Evolutionary conservation across 805 yeast genomes (phyloP), one percentile per base, ranked within the genome.

Genomic region (Ogataea nitratoaversa): DNA sequence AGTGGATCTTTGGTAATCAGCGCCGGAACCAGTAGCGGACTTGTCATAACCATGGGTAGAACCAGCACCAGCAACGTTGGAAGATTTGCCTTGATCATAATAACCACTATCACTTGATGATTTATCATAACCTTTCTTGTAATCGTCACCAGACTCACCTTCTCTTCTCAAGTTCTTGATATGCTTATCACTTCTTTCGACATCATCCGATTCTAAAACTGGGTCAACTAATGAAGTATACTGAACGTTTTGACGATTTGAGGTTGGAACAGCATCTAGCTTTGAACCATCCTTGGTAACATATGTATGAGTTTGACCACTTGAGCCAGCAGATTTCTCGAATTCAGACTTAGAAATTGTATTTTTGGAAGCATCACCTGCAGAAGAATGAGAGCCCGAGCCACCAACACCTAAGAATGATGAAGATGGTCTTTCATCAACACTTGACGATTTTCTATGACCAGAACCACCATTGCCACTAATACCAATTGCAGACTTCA

Each of bases 191-290:
- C 47, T 35, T n/a, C 30, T 30, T 7, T 28, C 43, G 19, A 54
- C 48, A 17, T 56, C 57, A 4, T 36, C 37, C 16, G 45, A 39
- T 9, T 38, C 28, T 12, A 59, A 30, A 19, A 53, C 57, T 1
- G 60, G 52, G 32, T 59, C 62, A 27, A 58, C 59, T 54, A 58
- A 25, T 4, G 65, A 57, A 8, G 53, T 29, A 36, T 59, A 55
- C 24, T 44, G 45, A 30, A 49, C 46, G 32, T 59, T 56, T 6
- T 46, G 40, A 30, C 41, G 20, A 13, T 29, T 23, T 37, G 34
- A 33, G 5, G 34, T 30, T 18, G 49, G 49, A 30, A 41, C 23
- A n/a, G 40, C 48, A n/a, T 48, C 44, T 19, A 47, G 42, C 19
- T 32, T 37, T 19, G 42, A 36, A 9, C 50, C 50, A 13, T 24